phyloP scores from a whole-genome alignment of 345 rosid genomes.

The Eucalyptus microcorys region DNA sequence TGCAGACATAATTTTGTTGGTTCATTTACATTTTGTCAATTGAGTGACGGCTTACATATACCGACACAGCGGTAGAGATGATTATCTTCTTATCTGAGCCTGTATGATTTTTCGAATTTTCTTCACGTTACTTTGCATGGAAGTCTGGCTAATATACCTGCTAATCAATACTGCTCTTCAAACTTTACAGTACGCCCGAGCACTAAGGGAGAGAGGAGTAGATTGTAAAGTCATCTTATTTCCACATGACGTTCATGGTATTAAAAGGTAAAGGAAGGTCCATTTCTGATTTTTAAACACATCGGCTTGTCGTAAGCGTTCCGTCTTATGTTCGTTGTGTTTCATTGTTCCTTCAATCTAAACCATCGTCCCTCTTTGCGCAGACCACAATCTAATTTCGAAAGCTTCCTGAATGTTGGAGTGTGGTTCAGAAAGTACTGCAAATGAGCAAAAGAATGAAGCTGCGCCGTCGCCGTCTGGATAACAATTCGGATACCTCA shows the following conservation, averaged over 20 bases:
- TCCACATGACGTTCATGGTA: constrained; percentile 62
- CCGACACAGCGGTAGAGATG: neutral
- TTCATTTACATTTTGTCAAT: neutral
- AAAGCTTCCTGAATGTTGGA: constrained; percentile 71
- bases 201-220: constrained; percentile 79
- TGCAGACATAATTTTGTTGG: neutral
- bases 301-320: neutral
- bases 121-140: neutral
- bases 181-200: constrained; percentile 49
- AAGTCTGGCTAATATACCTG: neutral
- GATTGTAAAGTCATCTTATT: constrained; percentile 58
- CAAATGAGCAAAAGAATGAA: constrained; percentile 9
- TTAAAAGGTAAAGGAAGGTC: constrained; percentile 43
- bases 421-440: constrained; percentile 80
- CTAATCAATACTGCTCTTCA: neutral
- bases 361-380: neutral
- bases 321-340: neutral
- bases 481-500: neutral
- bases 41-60: neutral
- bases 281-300: neutral
- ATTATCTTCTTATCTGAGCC: neutral
- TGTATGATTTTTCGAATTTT: neutral
- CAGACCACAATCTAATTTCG: constrained; percentile 77
- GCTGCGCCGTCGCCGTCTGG: neutral
- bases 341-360: neutral